Percentiles rank a stretch among this genome's conserved stretches.
Conservation (phyloP, 108 stramenopile genomes). For the Stephanodiscus minutulus region DNA sequence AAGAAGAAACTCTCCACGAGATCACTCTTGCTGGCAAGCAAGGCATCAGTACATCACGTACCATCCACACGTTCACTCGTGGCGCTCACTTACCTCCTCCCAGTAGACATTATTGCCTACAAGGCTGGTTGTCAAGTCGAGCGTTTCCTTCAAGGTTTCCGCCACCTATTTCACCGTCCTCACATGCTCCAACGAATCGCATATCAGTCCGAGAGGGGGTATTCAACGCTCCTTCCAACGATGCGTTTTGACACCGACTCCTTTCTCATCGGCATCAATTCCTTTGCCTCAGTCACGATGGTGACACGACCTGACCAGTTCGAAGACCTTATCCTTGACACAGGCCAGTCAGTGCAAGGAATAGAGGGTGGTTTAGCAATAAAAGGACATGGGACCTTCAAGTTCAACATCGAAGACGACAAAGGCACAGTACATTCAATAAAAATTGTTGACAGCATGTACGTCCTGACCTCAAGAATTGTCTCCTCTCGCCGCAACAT, state of each 20-base stretch:
- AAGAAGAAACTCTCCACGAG: no score
- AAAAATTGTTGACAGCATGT: constrained; percentile 10
- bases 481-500: not conserved
- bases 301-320: not conserved
- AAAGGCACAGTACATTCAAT: not conserved
- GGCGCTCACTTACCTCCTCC: no score
- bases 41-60: no score
- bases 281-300: constrained; percentile 21
- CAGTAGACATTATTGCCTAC: no score
- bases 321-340: no score
- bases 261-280: constrained; percentile 26
- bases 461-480: not conserved
- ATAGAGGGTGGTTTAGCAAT: no score
- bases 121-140: constrained; percentile 19
- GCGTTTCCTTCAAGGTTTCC: constrained; percentile 1
- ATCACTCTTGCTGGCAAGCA: no score
- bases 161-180: not conserved
- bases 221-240: not conserved
- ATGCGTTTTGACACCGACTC: constrained; percentile 29
- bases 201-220: no score
- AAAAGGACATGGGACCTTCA: constrained; percentile 21
- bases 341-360: no score
- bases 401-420: constrained; percentile 11
- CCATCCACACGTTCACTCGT: no score
- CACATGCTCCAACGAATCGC: no score